Percentiles rank a stretch among this genome's conserved stretches.
Conservation (phyloP, 163 green algal species). For the Chloromonas sp. region DNA sequence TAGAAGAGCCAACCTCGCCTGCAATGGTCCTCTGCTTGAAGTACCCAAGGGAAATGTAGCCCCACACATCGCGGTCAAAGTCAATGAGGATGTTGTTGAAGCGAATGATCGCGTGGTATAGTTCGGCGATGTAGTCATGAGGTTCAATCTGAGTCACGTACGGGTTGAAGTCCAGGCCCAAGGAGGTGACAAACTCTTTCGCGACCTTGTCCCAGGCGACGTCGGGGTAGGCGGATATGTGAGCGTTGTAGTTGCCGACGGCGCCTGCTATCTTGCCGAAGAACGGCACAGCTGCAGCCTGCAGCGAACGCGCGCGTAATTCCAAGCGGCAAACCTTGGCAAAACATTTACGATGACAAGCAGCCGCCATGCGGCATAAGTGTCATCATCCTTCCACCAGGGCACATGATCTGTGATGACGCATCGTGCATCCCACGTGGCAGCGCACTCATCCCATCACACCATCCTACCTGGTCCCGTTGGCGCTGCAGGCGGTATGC, state of each 20-base stretch:
- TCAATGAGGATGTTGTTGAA: constrained; percentile 98
- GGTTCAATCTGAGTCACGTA: constrained; percentile 95
- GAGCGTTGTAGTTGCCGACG: constrained; percentile 99
- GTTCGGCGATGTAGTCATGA: constrained; percentile 98
- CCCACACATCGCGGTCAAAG: constrained; percentile 96
- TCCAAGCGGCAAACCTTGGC: too few relatives aligned
- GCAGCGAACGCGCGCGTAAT: constrained; percentile 2
- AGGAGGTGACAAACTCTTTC: constrained; percentile 60
- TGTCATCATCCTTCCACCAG: too few relatives aligned
- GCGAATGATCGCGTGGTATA: constrained; percentile 79
- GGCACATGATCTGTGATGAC: too few relatives aligned
- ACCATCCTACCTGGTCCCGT: constrained; percentile 36
- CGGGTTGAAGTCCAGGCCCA: constrained; percentile 53
- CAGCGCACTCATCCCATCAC: too few relatives aligned
- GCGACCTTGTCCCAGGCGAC: constrained; percentile 86
- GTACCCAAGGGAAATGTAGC: constrained; percentile 97
- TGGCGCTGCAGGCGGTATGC: constrained; percentile 65
- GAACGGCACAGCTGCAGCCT: constrained; percentile 61
- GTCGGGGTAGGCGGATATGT: constrained; percentile 88
- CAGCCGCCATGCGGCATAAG: too few relatives aligned
- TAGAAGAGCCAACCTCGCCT: constrained; percentile 90
- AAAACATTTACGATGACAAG: too few relatives aligned
- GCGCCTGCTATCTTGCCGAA: constrained; percentile 94
- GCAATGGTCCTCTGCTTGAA: constrained; percentile 92
- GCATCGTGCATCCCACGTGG: too few relatives aligned